These are phyloP conservation scores for Microdochium paspali DNA, from an alignment of 2,329 filamentous ascomycete species.

Conservation along the genomic window DNA sequence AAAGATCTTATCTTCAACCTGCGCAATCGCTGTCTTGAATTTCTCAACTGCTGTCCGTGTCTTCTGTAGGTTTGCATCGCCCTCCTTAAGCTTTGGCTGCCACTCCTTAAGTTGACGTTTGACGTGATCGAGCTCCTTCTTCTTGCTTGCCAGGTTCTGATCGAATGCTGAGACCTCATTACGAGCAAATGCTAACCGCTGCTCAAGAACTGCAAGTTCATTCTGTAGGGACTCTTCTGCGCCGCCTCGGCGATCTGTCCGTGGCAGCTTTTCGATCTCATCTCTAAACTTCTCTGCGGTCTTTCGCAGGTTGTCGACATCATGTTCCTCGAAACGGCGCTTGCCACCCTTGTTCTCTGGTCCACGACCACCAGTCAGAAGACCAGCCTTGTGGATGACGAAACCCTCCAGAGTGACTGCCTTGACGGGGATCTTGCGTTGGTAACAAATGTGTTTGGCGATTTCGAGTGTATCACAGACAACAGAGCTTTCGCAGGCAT, in stretches of 20 bases:
- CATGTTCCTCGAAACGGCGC: conserved; percentile 80
- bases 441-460: conserved; percentile 84
- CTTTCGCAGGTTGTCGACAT: conserved; percentile 76
- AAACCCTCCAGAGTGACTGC: conserved; percentile 92
- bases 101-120: conserved; percentile 66
- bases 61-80: conserved; percentile 57
- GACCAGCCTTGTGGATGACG: conserved; percentile 90
- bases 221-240: conserved; percentile 76
- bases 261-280: conserved; percentile 73
- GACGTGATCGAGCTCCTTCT: conserved; percentile 67
- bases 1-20: conserved; percentile 85
- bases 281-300: conserved; percentile 66
- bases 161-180: conserved; percentile 72
- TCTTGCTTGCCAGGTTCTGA: conserved; percentile 77
- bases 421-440: conserved; percentile 78
- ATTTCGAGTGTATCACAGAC: conserved; percentile 83
- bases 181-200: conserved; percentile 60
- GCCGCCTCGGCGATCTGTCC: conserved; percentile 61
- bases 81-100: conserved; percentile 68
- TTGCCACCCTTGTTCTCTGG: conserved; percentile 65
- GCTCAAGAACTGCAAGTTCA: conserved; percentile 71
- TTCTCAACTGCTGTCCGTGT: conserved; percentile 39
- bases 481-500: conserved; percentile 89
- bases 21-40: conserved; percentile 55
- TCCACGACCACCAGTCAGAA: conserved; percentile 92